A percentile compares a stretch with the other conserved stretches of the same genome.
Evolutionary conservation across 768 basidiomycete genomes (phyloP).

Genomic region (Russula lepida): DNA sequence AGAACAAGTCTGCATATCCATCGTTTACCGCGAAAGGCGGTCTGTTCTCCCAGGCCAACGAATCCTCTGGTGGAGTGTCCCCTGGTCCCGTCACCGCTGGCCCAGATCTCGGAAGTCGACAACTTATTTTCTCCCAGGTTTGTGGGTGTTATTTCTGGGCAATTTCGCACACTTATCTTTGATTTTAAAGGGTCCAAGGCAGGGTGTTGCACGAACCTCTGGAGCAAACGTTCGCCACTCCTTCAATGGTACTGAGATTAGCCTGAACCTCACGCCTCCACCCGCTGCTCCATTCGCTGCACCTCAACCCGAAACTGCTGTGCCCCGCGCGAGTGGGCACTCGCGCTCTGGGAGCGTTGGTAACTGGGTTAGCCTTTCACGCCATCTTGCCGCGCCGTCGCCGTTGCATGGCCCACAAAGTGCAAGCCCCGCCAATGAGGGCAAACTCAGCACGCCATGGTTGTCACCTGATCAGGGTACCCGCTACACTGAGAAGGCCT

Average conservation of each 20-base stretch:
- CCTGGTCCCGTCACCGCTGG: slow-evolving; percentile 80
- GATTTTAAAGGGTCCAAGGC: slow-evolving; percentile 28
- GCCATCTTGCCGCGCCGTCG: slow-evolving; percentile 42
- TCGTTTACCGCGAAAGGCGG: slow-evolving; percentile 43
- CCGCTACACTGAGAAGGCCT: slow-evolving; percentile 47
- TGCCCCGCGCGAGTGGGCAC: slow-evolving; percentile 50
- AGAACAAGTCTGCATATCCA: slow-evolving; percentile 85
- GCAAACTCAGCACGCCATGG: slow-evolving; percentile 53
- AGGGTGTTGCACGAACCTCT: slow-evolving; percentile 36
- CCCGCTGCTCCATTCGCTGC: slow-evolving; percentile 40
- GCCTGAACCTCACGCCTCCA: slow-evolving; percentile 49
- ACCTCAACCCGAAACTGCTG: slow-evolving; percentile 33
- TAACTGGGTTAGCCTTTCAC: slow-evolving; percentile 62
- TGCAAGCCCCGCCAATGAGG: slow-evolving; percentile 50
- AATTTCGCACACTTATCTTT: slow-evolving; percentile 6
- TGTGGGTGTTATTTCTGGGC: slow-evolving; percentile 18
- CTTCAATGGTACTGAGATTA: slow-evolving; percentile 62
- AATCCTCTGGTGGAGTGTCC: slow-evolving; percentile 54
- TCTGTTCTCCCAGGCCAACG: slow-evolving; percentile 48
- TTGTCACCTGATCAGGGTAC: slow-evolving; percentile 31
- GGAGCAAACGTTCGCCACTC: slow-evolving; percentile 54
- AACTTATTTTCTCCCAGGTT: slow-evolving; percentile 70
- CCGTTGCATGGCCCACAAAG: slow-evolving; percentile 42
- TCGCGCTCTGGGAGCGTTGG: slow-evolving; percentile 73
- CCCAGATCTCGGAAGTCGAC: slow-evolving; percentile 72